Base-by-base conservation (phyloP, 169 alveolate species). In the Eimeria mitis region DNA sequence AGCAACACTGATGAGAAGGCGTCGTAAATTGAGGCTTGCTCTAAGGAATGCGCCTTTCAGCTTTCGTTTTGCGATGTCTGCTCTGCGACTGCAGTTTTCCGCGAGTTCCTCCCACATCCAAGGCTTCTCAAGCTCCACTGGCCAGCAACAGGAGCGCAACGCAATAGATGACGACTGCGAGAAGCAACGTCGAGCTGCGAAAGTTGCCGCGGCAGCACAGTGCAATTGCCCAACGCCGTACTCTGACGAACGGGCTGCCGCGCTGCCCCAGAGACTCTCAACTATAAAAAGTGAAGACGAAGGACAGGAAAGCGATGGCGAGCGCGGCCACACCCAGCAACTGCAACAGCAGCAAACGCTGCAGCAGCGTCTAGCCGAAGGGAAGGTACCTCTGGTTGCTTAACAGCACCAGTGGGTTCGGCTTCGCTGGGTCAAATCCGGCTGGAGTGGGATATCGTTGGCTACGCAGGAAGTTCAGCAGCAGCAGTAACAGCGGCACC, bases 331-430 rank as follows among this genome's bases (percentile, higher is more conserved):
- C 94, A 61, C 70, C 59, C 83, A 87, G 95, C 87, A 89, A 63
- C 95, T 70, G 65, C 95, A 89, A 40, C 88, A 89, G 95, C 95
- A 89, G 95, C 88, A 44, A 54, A 71, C 75, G 85, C 88, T 61
- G 88, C 59, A 71, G 88, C 95, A 89, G 88, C 89, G 68, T 52
- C 73, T 87, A 34, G 81, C 70, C 40, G 75, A 65, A 49, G 81
- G 94, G 44, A 87, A 52, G 71, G 81, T 61, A 42, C 94, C 94
- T 42, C 83, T 87, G 79, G 94, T 75, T 44, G 94, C 56, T 65
- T 65, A 47, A 75, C 40, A 28, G 70, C 65, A 63, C 83, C 54
- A 87, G 94, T 52, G 63, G 83, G 65, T 7, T 61, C 56, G 75
- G 76, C 40, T 84, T 37, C 40, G 44, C 56, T 59, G 91, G 52